Evolutionary conservation across 495 filamentous ascomycete genomes (phyloP).

Genomic region (Penicillium subrubescens): DNA sequence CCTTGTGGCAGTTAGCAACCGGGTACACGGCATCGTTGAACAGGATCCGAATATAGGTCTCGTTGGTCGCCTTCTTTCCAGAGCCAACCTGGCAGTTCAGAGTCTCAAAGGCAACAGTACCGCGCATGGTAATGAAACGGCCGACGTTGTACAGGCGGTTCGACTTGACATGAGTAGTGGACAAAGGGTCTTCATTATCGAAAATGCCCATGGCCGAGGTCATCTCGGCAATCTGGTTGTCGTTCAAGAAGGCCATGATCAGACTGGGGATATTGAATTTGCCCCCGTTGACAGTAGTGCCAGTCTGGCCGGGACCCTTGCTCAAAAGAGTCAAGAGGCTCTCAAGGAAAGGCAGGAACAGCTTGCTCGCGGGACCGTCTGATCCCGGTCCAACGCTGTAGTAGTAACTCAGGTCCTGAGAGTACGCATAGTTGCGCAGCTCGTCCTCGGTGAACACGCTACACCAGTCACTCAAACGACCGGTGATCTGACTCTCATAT

Average conservation of each 20-base stretch:
- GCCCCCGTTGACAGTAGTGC: slow-evolving; percentile 39
- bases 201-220: slow-evolving; percentile 56
- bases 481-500: slow-evolving; percentile 61
- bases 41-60: slow-evolving; percentile 47
- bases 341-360: slow-evolving; percentile 52
- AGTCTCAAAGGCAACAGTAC: slow-evolving; percentile 56
- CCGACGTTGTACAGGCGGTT: slow-evolving; percentile 22
- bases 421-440: slow-evolving; percentile 57
- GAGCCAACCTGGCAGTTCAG: slow-evolving; percentile 38
- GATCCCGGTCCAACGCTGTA: slow-evolving; percentile 58
- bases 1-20: slow-evolving; percentile 44
- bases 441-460: slow-evolving; percentile 54
- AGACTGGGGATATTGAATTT: slow-evolving; percentile 47
- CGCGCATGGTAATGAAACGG: slow-evolving; percentile 57
- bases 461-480: slow-evolving; percentile 56
- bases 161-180: slow-evolving; percentile 36
- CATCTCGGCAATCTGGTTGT: slow-evolving; percentile 61
- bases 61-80: slow-evolving; percentile 14
- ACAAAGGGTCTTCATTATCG: slow-evolving; percentile 46
- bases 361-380: slow-evolving; percentile 44
- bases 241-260: slow-evolving; percentile 57
- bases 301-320: slow-evolving; percentile 45
- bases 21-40: slow-evolving; percentile 60
- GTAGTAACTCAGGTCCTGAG: slow-evolving; percentile 61
- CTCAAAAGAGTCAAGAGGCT: slow-evolving; percentile 49